A percentile compares a stretch with the other conserved stretches of the same genome.
Conservation (phyloP, 257 asterid genomes). For the Nyctanthes arbortristis region DNA sequence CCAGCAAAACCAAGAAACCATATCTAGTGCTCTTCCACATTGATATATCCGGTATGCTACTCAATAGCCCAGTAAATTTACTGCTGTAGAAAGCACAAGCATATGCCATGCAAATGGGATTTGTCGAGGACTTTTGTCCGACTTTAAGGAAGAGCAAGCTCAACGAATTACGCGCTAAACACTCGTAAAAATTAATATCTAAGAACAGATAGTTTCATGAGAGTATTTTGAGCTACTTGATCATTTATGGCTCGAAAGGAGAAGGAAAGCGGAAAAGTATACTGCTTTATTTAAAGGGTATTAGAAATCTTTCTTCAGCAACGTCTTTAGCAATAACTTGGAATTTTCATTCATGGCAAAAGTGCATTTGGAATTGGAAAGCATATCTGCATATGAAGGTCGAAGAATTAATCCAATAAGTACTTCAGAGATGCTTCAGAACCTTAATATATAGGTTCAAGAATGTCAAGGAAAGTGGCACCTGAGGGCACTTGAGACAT, state of each 20-base stretch:
- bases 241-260: neutral
- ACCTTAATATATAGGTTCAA: neutral
- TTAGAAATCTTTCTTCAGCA: neutral
- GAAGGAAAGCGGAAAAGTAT: neutral
- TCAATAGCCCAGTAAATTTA: neutral
- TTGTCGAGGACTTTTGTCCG: neutral
- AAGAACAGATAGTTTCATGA: neutral
- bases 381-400: too few relatives aligned
- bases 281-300: neutral
- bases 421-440: neutral
- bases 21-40: neutral
- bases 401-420: neutral
- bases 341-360: too few relatives aligned
- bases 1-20: neutral
- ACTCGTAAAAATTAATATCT: neutral
- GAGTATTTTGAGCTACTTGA: neutral
- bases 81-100: neutral
- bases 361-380: too few relatives aligned
- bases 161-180: neutral
- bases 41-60: neutral
- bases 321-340: too few relatives aligned
- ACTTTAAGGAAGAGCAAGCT: neutral
- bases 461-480: neutral
- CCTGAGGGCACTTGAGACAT: neutral
- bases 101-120: neutral